Percentiles rank a stretch among this genome's conserved stretches.
Conservation (phyloP, 495 filamentous ascomycete species). For the Ascodesmis nigricans region DNA sequence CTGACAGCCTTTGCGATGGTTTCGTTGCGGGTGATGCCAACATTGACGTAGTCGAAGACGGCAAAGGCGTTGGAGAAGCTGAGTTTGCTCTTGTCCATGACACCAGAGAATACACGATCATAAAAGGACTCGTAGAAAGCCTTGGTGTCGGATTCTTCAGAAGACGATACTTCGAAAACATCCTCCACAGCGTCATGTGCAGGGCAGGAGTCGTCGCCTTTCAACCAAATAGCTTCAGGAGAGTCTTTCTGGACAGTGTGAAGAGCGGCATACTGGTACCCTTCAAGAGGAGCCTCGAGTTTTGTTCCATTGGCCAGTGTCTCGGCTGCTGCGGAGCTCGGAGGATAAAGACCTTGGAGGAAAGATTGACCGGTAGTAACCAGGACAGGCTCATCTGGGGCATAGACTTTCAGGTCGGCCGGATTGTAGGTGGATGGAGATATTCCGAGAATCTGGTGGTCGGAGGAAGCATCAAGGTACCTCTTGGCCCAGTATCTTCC, state of each 20-base stretch:
- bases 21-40: constrained; percentile 47
- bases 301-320: constrained; percentile 37
- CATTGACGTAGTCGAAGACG: constrained; percentile 57
- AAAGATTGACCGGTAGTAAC: constrained; percentile 48
- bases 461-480: constrained; percentile 30
- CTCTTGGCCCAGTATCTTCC: constrained; percentile 38
- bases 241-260: constrained; percentile 30
- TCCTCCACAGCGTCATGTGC: constrained; percentile 25
- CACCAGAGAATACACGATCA: constrained; percentile 21
- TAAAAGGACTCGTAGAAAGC: constrained; percentile 31
- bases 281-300: constrained; percentile 37
- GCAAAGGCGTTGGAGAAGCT: constrained; percentile 34
- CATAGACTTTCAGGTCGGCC: constrained; percentile 11
- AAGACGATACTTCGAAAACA: constrained; percentile 21
- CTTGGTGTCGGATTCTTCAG: no score
- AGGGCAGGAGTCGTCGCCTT: constrained; percentile 36
- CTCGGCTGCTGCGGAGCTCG: constrained; percentile 28
- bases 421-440: not conserved
- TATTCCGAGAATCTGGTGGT: constrained; percentile 22
- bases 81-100: constrained; percentile 8
- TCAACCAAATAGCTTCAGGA: constrained; percentile 34
- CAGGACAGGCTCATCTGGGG: constrained; percentile 26
- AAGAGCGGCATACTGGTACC: constrained; percentile 54
- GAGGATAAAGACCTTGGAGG: constrained; percentile 64
- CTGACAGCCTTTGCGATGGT: constrained; percentile 36